Conservation (phyloP, 106 monocot genomes). For the Vanilla planifolia region DNA sequence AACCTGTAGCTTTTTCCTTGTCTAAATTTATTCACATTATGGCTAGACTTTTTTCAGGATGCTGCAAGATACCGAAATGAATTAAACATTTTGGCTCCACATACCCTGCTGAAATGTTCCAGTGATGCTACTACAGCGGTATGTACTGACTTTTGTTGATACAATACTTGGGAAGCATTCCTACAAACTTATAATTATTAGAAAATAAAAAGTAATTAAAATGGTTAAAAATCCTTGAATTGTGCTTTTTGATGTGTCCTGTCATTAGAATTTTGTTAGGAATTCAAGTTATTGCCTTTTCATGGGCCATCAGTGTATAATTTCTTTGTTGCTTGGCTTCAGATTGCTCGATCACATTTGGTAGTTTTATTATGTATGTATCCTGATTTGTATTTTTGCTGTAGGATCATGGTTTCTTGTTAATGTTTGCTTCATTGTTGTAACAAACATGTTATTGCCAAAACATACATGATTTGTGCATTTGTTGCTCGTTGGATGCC, state of each 20-base stretch:
- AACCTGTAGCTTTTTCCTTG: neutral
- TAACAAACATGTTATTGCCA: too few relatives aligned
- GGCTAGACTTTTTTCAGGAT: conserved; percentile 41
- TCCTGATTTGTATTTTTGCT: too few relatives aligned
- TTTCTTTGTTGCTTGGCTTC: too few relatives aligned
- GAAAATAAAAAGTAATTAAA: neutral
- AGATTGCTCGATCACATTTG: too few relatives aligned
- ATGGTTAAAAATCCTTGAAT: neutral
- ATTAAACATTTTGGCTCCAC: conserved; percentile 63
- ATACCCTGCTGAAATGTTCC: conserved; percentile 73
- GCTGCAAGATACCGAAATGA: conserved; percentile 82
- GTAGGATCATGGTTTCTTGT: too few relatives aligned
- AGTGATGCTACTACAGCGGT: conserved; percentile 95
- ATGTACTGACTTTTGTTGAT: conserved; percentile 5
- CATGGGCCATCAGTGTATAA: too few relatives aligned
- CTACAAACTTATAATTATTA: neutral
- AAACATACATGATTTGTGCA: too few relatives aligned
- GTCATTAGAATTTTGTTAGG: too few relatives aligned
- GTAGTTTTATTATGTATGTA: too few relatives aligned
- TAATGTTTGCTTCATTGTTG: too few relatives aligned
- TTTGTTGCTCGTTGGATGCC: too few relatives aligned
- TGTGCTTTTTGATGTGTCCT: neutral
- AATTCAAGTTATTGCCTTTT: too few relatives aligned
- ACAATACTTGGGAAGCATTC: neutral
- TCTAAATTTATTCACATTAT: neutral